These are phyloP conservation scores for Phialophora expanda DNA, from an alignment of 2,329 filamentous ascomycete genomes.

Conservation along the genomic window DNA sequence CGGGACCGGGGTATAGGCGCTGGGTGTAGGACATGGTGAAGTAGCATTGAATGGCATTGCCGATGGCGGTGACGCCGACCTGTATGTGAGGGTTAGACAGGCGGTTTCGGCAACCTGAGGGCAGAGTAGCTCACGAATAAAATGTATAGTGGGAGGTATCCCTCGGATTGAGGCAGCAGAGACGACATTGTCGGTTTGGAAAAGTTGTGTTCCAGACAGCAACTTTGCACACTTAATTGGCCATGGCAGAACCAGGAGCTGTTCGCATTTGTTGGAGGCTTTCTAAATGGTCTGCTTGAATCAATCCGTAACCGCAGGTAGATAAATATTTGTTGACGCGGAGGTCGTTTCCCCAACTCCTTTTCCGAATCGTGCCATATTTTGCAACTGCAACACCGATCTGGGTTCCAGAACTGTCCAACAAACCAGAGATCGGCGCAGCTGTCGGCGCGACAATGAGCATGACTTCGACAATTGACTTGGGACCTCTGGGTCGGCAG, in stretches of 20 bases:
- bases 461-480: slow-evolving; percentile 22
- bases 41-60: slow-evolving; percentile 86
- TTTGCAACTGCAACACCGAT: neutral
- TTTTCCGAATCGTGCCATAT: neutral
- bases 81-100: slow-evolving; percentile 56
- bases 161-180: slow-evolving; percentile 33
- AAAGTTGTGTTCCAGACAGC: neutral
- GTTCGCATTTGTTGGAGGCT: neutral
- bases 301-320: neutral
- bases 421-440: neutral
- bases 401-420: neutral
- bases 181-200: slow-evolving; percentile 20
- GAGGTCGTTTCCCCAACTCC: neutral
- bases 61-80: slow-evolving; percentile 81
- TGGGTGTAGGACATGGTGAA: slow-evolving; percentile 77
- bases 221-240: neutral
- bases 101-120: slow-evolving; percentile 51
- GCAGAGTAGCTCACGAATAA: slow-evolving; percentile 38
- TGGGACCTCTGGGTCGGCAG: slow-evolving; percentile 37
- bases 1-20: slow-evolving; percentile 68
- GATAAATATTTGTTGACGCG: neutral
- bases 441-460: slow-evolving; percentile 2
- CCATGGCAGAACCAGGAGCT: neutral
- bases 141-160: slow-evolving; percentile 38
- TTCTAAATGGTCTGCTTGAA: neutral